Percentiles rank a stretch among this genome's conserved stretches.
These are phyloP conservation scores for Diaporthe helianthi DNA, from an alignment of 2,329 filamentous ascomycete genomes.

Conservation along the genomic window DNA sequence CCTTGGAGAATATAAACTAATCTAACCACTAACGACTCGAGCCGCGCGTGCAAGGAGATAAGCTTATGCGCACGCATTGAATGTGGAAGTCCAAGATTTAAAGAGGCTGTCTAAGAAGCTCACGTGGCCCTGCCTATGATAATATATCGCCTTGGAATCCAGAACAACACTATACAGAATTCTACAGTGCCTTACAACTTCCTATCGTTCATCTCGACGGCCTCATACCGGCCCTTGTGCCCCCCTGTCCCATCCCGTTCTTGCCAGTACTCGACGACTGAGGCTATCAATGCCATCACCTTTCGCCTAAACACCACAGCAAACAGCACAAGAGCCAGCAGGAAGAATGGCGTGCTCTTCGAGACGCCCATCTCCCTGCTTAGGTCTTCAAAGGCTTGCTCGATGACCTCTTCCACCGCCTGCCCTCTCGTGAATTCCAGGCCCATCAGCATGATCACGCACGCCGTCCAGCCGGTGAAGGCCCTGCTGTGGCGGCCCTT, in stretches of 20 bases:
- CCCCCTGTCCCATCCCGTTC: not conserved
- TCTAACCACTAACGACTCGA: too few species aligned
- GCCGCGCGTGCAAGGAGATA: too few species aligned
- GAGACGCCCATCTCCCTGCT: slow-evolving; percentile 5
- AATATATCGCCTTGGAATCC: not conserved
- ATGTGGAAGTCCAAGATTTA: not conserved
- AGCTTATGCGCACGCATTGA: not conserved
- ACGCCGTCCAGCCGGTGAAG: slow-evolving; percentile 77
- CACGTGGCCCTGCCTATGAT: not conserved
- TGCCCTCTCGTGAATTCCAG: slow-evolving; percentile 21
- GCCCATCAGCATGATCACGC: slow-evolving; percentile 74
- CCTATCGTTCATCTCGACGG: slow-evolving; percentile 11
- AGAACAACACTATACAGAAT: not conserved
- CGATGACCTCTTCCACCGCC: slow-evolving; percentile 11
- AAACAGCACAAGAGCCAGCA: not conserved
- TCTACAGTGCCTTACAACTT: slow-evolving; percentile 5
- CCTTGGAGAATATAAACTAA: too few species aligned
- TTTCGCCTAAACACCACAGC: slow-evolving; percentile 20
- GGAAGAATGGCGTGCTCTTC: not conserved
- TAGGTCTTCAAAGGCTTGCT: slow-evolving; percentile 2
- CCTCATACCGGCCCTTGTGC: slow-evolving; percentile 1
- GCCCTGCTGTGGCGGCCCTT: slow-evolving; percentile 72
- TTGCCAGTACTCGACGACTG: slow-evolving; percentile 9
- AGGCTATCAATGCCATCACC: slow-evolving; percentile 20
- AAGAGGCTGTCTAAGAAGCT: not conserved